phyloP scores from a whole-genome alignment of 1,139 yeast species.

The Arxiozyma heterogenica region DNA sequence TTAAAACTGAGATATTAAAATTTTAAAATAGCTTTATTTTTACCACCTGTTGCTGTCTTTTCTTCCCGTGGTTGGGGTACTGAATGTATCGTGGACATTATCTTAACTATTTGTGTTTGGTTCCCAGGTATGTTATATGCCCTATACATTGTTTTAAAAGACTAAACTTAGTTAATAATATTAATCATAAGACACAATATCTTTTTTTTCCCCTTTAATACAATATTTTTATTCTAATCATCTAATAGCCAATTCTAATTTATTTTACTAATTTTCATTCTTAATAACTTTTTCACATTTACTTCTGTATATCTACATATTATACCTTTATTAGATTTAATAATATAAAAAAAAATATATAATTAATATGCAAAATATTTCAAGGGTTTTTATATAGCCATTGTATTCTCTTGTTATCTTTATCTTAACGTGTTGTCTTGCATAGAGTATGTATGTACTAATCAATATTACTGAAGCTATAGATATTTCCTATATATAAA shows the following conservation, averaged over 20 bases:
- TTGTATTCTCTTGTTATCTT: not conserved
- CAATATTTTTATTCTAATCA: not conserved
- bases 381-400: too few relatives aligned
- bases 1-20: not conserved
- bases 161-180: constrained; percentile 9
- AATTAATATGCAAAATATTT: not conserved
- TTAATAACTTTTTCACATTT: not conserved
- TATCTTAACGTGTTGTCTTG: not conserved
- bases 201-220: not conserved
- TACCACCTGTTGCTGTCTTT: constrained; percentile 69
- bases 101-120: constrained; percentile 53
- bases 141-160: constrained; percentile 45
- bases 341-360: not conserved
- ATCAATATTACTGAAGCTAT: not conserved
- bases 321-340: not conserved
- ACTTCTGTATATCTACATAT: not conserved
- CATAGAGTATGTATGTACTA: too few relatives aligned
- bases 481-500: too few relatives aligned
- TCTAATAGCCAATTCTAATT: too few relatives aligned
- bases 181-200: not conserved
- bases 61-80: constrained; percentile 54
- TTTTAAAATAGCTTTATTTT: constrained; percentile 39
- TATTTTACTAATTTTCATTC: not conserved
- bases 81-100: constrained; percentile 51
- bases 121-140: constrained; percentile 76